phyloP scores from a whole-genome alignment of 129 eudicot genomes.

The Flaveria brownii region DNA sequence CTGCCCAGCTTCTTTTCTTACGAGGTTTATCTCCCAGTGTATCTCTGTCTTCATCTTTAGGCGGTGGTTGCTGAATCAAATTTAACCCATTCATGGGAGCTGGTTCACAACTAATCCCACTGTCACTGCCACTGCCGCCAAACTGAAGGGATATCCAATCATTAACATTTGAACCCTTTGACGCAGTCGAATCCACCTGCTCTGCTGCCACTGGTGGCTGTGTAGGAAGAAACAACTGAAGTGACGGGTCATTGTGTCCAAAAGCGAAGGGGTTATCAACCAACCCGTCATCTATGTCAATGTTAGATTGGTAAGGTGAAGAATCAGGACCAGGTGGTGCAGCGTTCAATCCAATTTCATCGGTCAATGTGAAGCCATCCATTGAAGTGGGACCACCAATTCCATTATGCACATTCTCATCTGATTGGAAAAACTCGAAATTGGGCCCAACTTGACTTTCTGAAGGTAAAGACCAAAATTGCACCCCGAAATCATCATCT shows the following conservation, averaged over 20 bases:
- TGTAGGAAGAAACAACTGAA: constrained; percentile 86
- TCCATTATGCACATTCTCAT: constrained; percentile 41
- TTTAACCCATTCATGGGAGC: constrained; percentile 42
- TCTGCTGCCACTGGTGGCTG: constrained; percentile 54
- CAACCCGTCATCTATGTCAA: constrained; percentile 54
- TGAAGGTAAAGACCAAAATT: constrained; percentile 70
- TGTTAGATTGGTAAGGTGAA: constrained; percentile 40
- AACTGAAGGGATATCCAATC: constrained; percentile 91
- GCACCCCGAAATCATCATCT: constrained; percentile 61
- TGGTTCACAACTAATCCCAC: constrained; percentile 47
- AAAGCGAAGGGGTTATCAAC: constrained; percentile 78
- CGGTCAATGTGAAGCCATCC: constrained; percentile 51
- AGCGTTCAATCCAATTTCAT: constrained; percentile 60
- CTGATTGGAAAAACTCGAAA: constrained; percentile 68
- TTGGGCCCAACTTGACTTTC: constrained; percentile 60
- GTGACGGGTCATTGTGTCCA: constrained; percentile 82
- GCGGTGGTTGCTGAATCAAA: constrained; percentile 42
- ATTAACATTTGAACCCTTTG: constrained; percentile 58
- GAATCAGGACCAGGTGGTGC: constrained; percentile 50
- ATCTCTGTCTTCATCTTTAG: constrained; percentile 46
- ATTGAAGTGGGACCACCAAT: constrained; percentile 43
- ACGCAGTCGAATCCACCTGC: constrained; percentile 46
- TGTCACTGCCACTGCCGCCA: constrained; percentile 46
- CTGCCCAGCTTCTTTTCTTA: constrained; percentile 52
- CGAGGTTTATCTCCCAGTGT: constrained; percentile 47